phyloP scores from a whole-genome alignment of 257 asterid species.

The Mitragyna speciosa region DNA sequence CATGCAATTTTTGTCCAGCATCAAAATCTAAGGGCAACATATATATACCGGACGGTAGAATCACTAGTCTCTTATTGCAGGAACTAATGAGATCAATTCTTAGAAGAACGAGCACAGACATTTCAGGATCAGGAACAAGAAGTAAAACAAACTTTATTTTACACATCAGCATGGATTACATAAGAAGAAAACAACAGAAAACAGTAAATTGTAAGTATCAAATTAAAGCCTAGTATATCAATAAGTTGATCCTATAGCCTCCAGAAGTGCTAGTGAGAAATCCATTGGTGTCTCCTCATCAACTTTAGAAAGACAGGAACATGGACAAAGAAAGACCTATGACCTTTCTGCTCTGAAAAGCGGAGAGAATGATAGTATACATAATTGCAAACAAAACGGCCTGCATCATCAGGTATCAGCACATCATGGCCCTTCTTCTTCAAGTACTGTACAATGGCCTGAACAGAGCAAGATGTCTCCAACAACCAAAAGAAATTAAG shows the following conservation, averaged over 20 bases:
- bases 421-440: conserved; percentile 43
- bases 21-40: background rate
- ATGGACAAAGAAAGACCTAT: conserved; percentile 54
- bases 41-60: background rate
- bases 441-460: conserved; percentile 39
- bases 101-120: background rate
- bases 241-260: conserved; percentile 48
- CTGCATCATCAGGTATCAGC: conserved; percentile 48
- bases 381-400: conserved; percentile 61
- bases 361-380: conserved; percentile 61
- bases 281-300: conserved; percentile 44
- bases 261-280: conserved; percentile 41
- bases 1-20: background rate
- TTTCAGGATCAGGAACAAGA: background rate
- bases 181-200: background rate
- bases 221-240: conserved; percentile 19
- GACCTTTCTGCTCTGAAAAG: conserved; percentile 50
- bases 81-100: background rate
- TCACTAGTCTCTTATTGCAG: background rate
- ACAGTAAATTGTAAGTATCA: background rate
- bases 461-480: conserved; percentile 51
- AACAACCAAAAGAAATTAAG: conserved; percentile 1
- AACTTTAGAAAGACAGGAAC: conserved; percentile 46
- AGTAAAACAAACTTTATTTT: background rate
- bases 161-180: background rate